Conservation (phyloP, 1,139 yeast genomes). For the Scheffersomyces lignicola region DNA sequence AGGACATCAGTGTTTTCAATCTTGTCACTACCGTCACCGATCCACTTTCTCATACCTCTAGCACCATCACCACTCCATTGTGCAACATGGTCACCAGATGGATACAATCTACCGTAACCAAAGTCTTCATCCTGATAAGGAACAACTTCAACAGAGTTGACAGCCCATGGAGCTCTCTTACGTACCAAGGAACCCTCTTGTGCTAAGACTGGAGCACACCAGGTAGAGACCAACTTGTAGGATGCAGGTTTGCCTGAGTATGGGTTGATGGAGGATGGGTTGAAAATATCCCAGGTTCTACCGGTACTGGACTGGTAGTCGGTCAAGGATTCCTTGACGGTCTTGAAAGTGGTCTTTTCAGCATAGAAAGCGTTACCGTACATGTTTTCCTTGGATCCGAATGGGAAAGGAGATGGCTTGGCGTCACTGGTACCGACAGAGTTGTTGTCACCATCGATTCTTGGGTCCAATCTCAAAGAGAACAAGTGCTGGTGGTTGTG, state of each 20-base stretch:
- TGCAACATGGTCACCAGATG: constrained; percentile 79
- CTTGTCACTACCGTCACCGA: constrained; percentile 62
- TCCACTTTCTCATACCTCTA: constrained; percentile 72
- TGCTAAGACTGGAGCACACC: constrained; percentile 72
- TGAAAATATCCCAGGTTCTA: constrained; percentile 79
- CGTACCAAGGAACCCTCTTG: constrained; percentile 72
- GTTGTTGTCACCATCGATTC: constrained; percentile 77
- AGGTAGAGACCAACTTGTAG: constrained; percentile 76
- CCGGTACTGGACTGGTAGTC: constrained; percentile 60
- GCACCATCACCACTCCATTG: constrained; percentile 78
- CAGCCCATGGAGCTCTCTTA: constrained; percentile 84
- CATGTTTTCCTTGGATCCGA: constrained; percentile 66
- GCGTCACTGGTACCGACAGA: constrained; percentile 75
- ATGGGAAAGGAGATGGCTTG: constrained; percentile 53
- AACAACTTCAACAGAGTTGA: constrained; percentile 63
- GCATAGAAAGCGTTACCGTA: constrained; percentile 75
- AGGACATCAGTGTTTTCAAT: constrained; percentile 71
- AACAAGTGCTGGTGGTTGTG: constrained; percentile 86
- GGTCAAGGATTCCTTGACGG: constrained; percentile 66
- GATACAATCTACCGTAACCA: constrained; percentile 62
- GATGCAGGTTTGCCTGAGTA: constrained; percentile 75
- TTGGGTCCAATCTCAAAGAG: constrained; percentile 76
- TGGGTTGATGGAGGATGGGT: constrained; percentile 64
- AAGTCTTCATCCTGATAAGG: constrained; percentile 59
- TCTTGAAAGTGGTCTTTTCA: constrained; percentile 62